Evolutionary conservation across 176 grass and related monocot genomes (phyloP).

Genomic region (Aegilops speltoides): DNA sequence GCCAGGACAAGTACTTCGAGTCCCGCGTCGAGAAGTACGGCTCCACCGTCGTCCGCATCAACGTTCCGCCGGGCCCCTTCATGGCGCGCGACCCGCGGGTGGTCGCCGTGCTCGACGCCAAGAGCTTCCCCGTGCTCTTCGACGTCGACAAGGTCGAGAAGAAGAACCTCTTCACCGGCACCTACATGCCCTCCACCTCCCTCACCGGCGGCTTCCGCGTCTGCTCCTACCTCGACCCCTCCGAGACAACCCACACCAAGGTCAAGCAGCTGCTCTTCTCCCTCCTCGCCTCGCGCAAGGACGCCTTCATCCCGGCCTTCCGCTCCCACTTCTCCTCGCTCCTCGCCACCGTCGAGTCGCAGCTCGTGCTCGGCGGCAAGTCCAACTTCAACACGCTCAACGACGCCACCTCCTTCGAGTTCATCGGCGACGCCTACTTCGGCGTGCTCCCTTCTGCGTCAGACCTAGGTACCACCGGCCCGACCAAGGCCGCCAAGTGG

Average conservation of each 20-base stretch:
- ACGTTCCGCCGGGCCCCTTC: constrained; percentile 59
- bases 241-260: constrained; percentile 58
- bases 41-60: constrained; percentile 67
- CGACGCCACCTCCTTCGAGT: constrained; percentile 61
- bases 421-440: constrained; percentile 72
- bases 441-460: constrained; percentile 43
- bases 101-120: constrained; percentile 63
- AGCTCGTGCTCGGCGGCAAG: constrained; percentile 34
- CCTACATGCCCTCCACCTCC: constrained; percentile 67
- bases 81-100: constrained; percentile 61
- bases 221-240: constrained; percentile 71
- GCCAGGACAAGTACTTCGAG: constrained; percentile 72
- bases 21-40: constrained; percentile 47
- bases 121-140: constrained; percentile 75
- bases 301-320: constrained; percentile 52
- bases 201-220: constrained; percentile 73
- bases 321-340: constrained; percentile 51
- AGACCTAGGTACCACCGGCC: constrained; percentile 23
- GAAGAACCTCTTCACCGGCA: constrained; percentile 62
- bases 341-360: constrained; percentile 49
- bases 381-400: constrained; percentile 64
- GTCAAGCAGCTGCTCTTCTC: constrained; percentile 66
- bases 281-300: constrained; percentile 60
- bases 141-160: constrained; percentile 78
- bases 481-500: constrained; percentile 52